These are phyloP conservation scores for Aspergillus brunneoviolaceus DNA, from an alignment of 2,329 filamentous ascomycete genomes.

Conservation along the genomic window DNA sequence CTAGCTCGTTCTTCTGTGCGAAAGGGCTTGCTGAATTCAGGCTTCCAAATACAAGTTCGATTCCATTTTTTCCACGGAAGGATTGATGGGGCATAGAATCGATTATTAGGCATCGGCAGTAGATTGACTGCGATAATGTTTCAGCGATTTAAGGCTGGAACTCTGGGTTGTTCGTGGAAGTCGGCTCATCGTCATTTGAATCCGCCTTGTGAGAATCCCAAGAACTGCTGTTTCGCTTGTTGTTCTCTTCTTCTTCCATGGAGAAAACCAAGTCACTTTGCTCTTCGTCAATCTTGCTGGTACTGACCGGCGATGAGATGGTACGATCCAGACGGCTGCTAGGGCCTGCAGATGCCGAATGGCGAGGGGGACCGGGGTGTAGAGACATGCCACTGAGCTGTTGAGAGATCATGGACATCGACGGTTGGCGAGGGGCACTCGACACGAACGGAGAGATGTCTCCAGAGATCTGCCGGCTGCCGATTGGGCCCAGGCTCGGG, in stretches of 20 bases:
- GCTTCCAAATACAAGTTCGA: neutral
- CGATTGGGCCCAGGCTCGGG: constrained; percentile 53
- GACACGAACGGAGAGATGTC: constrained; percentile 54
- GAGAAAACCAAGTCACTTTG: constrained; percentile 50
- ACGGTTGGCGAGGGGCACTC: constrained; percentile 56
- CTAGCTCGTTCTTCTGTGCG: constrained; percentile 12
- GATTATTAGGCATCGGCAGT: neutral
- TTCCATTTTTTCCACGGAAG: neutral
- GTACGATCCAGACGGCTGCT: constrained; percentile 44
- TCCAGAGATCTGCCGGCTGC: constrained; percentile 47
- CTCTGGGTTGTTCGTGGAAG: constrained; percentile 18
- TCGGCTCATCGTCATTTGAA: constrained; percentile 29
- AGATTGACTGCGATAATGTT: neutral
- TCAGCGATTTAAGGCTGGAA: constrained; percentile 19
- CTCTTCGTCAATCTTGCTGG: constrained; percentile 50
- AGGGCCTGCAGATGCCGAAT: constrained; percentile 32
- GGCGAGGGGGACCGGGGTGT: constrained; percentile 43
- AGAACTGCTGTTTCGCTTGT: constrained; percentile 39
- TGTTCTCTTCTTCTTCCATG: constrained; percentile 53
- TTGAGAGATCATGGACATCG: constrained; percentile 63
- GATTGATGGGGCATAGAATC: too few species aligned
- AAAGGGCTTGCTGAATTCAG: neutral
- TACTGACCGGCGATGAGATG: constrained; percentile 47
- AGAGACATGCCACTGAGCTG: constrained; percentile 50
- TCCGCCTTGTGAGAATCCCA: constrained; percentile 37